Evolutionary conservation across 129 eudicot genomes (phyloP).

Genomic region (Mikania micrantha): DNA sequence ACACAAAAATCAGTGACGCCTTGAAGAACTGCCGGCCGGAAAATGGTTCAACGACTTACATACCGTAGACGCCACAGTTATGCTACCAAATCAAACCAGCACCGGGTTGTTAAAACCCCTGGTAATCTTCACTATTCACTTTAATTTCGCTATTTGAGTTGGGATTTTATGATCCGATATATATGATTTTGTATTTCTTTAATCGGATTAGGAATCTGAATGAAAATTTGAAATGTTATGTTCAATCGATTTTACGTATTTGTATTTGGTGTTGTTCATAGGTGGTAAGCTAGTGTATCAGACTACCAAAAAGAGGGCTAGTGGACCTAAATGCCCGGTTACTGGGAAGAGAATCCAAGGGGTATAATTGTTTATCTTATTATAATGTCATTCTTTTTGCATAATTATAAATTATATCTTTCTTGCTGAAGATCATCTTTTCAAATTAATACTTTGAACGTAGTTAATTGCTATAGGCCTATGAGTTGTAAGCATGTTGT

Average conservation of each 20-base stretch:
- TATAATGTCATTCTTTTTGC: not conserved
- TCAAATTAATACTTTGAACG: not conserved
- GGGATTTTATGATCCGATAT: not conserved
- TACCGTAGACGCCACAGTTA: constrained; percentile 62
- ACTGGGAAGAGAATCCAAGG: constrained; percentile 75
- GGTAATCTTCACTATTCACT: constrained; percentile 20
- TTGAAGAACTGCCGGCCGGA: constrained; percentile 1
- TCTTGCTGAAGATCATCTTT: not conserved
- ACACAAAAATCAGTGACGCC: not conserved
- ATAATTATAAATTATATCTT: not conserved
- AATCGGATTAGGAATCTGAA: not conserved
- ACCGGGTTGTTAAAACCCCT: constrained; percentile 65
- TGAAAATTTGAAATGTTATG: not conserved
- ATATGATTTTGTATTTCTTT: not conserved
- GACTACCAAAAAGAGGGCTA: constrained; percentile 66
- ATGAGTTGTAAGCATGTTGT: not conserved
- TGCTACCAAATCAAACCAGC: constrained; percentile 68
- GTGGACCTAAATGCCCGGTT: constrained; percentile 77
- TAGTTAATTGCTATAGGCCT: not conserved
- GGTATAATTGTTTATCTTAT: constrained; percentile 22
- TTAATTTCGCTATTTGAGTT: not conserved
- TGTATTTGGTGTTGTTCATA: constrained; percentile 1
- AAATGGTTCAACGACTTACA: constrained; percentile 48
- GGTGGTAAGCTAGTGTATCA: constrained; percentile 65
- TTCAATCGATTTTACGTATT: not conserved